These are phyloP conservation scores for Exophiala viscosa DNA, from an alignment of 2,329 filamentous ascomycete species.

Conservation along the genomic window DNA sequence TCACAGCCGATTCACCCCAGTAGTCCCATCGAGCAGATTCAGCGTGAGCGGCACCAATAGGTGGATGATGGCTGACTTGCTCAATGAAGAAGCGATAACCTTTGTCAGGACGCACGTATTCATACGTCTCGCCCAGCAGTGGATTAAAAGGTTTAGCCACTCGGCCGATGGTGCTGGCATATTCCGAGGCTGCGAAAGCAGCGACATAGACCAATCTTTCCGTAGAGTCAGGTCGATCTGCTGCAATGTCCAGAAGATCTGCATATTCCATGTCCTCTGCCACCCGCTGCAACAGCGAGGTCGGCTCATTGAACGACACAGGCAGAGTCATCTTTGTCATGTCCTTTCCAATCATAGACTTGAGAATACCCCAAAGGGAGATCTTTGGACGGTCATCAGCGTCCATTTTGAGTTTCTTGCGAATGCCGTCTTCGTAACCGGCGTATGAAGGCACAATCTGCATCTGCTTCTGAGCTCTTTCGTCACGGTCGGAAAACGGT, in stretches of 20 bases:
- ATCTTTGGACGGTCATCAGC: slow-evolving; percentile 90
- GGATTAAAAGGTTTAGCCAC: slow-evolving; percentile 99
- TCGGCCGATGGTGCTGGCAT: slow-evolving; percentile 92
- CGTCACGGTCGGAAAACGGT: slow-evolving; percentile 38
- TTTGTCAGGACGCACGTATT: slow-evolving; percentile 93
- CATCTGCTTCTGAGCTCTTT: slow-evolving; percentile 48
- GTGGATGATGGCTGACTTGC: slow-evolving; percentile 96
- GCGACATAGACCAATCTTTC: slow-evolving; percentile 93
- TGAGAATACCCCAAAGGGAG: slow-evolving; percentile 92
- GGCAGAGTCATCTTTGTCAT: slow-evolving; percentile 99
- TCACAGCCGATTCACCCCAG: slow-evolving; percentile 89
- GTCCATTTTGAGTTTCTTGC: slow-evolving; percentile 79
- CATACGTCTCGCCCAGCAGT: slow-evolving; percentile 90
- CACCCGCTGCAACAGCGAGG: slow-evolving; percentile 87
- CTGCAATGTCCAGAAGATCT: slow-evolving; percentile 83
- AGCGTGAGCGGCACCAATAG: slow-evolving; percentile 86
- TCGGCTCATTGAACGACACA: slow-evolving; percentile 98
- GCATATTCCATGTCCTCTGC: slow-evolving; percentile 98
- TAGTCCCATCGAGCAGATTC: slow-evolving; percentile 95
- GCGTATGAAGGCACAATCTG: slow-evolving; percentile 76
- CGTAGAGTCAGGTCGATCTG: slow-evolving; percentile 77
- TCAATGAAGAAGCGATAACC: slow-evolving; percentile 98
- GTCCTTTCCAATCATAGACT: slow-evolving; percentile 99
- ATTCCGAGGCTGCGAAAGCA: slow-evolving; percentile 92
- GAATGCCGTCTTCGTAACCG: slow-evolving; percentile 86